phyloP scores from a whole-genome alignment of 2,329 filamentous ascomycete genomes.

The Septoria petroselini region DNA sequence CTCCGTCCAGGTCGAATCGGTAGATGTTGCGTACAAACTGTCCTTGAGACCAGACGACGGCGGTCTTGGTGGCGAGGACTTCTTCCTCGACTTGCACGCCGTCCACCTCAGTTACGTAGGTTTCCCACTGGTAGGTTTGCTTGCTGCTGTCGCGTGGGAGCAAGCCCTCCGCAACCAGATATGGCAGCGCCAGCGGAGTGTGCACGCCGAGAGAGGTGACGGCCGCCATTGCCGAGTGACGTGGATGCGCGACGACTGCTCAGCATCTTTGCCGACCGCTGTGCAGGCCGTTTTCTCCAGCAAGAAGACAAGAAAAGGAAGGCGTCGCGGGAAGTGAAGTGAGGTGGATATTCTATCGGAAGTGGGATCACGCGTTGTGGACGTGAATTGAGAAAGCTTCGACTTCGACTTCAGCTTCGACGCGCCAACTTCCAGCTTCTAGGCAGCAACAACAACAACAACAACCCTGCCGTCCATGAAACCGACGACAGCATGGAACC shows the following conservation, averaged over 20 bases:
- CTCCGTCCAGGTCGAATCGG: constrained; percentile 80
- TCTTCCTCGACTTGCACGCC: constrained; percentile 65
- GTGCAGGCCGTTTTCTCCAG: neutral
- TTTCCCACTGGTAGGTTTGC: constrained; percentile 73
- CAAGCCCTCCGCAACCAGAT: constrained; percentile 77
- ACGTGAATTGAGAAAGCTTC: constrained; percentile 10
- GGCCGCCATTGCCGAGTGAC: constrained; percentile 66
- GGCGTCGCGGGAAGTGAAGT: constrained; percentile 14
- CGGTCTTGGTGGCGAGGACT: constrained; percentile 68
- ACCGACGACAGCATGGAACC: constrained; percentile 26
- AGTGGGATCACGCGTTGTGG: constrained; percentile 6
- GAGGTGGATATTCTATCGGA: neutral
- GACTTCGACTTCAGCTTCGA: too few species aligned
- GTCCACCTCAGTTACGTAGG: constrained; percentile 46
- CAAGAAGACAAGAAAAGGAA: neutral
- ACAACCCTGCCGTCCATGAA: constrained; percentile 14
- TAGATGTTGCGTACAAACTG: constrained; percentile 81
- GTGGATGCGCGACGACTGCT: neutral
- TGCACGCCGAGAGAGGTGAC: constrained; percentile 89
- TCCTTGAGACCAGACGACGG: constrained; percentile 86
- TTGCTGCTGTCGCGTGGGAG: constrained; percentile 64
- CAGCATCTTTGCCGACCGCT: constrained; percentile 22
- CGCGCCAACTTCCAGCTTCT: neutral
- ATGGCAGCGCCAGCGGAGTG: constrained; percentile 76
- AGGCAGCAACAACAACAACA: constrained; percentile 13